A percentile compares a stretch with the other conserved stretches of the same genome.
phyloP scores from a whole-genome alignment of 2,329 filamentous ascomycete species.

The Colletotrichum lentis region DNA sequence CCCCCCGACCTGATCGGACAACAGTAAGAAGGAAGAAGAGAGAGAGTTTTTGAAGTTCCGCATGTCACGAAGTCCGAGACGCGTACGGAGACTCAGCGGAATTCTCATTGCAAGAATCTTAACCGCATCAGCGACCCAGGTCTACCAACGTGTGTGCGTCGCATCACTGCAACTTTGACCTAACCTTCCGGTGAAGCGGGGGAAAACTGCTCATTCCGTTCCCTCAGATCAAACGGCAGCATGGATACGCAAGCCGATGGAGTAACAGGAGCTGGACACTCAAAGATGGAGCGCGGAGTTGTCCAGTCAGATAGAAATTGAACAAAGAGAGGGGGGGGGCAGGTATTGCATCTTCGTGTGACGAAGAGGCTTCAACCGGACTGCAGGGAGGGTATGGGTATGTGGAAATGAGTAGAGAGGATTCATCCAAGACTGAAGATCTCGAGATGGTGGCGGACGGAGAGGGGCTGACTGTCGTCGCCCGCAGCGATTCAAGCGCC shows the following conservation, averaged over 20 bases:
- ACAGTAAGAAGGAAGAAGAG: neutral
- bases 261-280: neutral
- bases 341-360: neutral
- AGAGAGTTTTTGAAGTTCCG: neutral
- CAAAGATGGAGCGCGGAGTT: neutral
- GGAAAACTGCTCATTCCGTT: neutral
- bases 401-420: neutral
- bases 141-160: neutral
- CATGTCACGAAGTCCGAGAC: neutral
- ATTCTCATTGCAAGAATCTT: constrained; percentile 1
- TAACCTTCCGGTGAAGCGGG: neutral
- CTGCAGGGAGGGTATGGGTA: neutral
- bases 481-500: constrained; percentile 11
- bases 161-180: neutral
- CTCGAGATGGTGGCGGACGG: neutral
- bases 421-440: constrained; percentile 2
- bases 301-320: neutral
- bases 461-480: neutral
- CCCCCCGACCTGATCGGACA: neutral
- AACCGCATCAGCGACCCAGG: neutral
- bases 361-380: neutral
- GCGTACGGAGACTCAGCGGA: constrained; percentile 2
- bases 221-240: neutral
- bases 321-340: neutral
- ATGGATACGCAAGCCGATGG: neutral